phyloP scores from a whole-genome alignment of 208 protist species.

The Wallacemonas sp. region DNA sequence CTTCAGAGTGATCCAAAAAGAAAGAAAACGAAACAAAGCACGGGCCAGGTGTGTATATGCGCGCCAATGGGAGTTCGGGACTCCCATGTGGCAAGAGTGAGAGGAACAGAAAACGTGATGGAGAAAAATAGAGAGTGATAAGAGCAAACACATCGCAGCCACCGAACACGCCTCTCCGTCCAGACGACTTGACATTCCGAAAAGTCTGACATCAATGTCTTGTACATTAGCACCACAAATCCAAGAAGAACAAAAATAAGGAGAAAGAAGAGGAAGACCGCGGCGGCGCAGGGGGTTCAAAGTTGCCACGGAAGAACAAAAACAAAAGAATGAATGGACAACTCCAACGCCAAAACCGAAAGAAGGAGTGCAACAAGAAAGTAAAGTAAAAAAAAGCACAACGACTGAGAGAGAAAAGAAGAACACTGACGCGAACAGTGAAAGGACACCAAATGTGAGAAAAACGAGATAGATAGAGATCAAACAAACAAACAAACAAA shows the following conservation, averaged over 20 bases:
- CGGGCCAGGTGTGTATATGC: too few relatives aligned
- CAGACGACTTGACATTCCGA: too few relatives aligned
- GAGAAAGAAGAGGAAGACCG: background rate
- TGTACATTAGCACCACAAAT: too few relatives aligned
- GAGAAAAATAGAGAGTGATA: too few relatives aligned
- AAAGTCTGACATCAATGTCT: too few relatives aligned
- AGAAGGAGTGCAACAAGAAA: background rate
- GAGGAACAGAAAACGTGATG: too few relatives aligned
- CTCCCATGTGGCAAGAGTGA: too few relatives aligned
- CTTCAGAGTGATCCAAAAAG: background rate
- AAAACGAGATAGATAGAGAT: background rate
- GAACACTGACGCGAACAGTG: background rate
- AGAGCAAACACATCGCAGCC: too few relatives aligned
- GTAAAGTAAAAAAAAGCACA: slow-evolving; percentile 14
- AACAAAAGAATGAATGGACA: background rate
- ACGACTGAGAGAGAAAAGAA: background rate
- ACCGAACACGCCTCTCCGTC: too few relatives aligned
- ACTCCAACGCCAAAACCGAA: background rate
- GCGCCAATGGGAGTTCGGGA: too few relatives aligned
- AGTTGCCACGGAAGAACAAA: too few relatives aligned
- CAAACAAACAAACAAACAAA: slow-evolving; percentile 16
- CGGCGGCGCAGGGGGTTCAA: too few relatives aligned
- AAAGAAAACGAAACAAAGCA: slow-evolving; percentile 5
- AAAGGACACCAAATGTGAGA: background rate
- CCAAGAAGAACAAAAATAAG: slow-evolving; percentile 8